Conservation (phyloP, 2,329 filamentous ascomycete genomes). For the Ceratocystis harringtonii region DNA sequence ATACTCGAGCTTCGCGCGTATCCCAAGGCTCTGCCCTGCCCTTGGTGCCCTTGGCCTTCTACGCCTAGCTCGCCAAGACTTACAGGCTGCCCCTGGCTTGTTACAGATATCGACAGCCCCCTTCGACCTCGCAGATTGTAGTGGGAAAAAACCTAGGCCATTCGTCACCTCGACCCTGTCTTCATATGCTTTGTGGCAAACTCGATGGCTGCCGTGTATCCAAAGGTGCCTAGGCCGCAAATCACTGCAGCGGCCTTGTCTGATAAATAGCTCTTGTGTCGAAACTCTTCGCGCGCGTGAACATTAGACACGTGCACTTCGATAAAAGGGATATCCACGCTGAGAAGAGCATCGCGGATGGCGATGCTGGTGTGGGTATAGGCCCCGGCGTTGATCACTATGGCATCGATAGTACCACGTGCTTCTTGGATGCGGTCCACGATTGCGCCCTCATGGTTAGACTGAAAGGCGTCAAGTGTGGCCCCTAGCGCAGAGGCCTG, state of each 20-base stretch:
- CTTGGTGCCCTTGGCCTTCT: background rate
- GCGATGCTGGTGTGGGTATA: conserved; percentile 65
- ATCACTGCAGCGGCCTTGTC: conserved; percentile 65
- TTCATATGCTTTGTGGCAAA: conserved; percentile 33
- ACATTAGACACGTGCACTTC: conserved; percentile 68
- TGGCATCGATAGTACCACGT: conserved; percentile 41
- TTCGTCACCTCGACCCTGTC: conserved; percentile 21
- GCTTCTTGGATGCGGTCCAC: conserved; percentile 60
- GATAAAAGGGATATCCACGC: conserved; percentile 56
- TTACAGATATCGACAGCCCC: conserved; percentile 10
- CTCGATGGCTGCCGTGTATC: conserved; percentile 47
- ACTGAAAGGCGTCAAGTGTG: conserved; percentile 49
- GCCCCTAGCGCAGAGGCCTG: conserved; percentile 36
- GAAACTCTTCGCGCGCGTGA: conserved; percentile 52
- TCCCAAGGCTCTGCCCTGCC: background rate
- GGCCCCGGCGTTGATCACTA: conserved; percentile 62
- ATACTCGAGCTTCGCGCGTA: background rate
- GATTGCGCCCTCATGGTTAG: conserved; percentile 63
- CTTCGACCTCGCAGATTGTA: conserved; percentile 17
- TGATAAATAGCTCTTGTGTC: conserved; percentile 55
- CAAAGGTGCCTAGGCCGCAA: conserved; percentile 49
- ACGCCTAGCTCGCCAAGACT: background rate
- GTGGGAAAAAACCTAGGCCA: background rate
- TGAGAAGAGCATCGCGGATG: conserved; percentile 57
- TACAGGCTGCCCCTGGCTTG: background rate